Evolutionary conservation across 768 basidiomycete species (phyloP), one percentile per base, ranked within the genome.

Genomic region (Pleurotus tuber-regium): DNA sequence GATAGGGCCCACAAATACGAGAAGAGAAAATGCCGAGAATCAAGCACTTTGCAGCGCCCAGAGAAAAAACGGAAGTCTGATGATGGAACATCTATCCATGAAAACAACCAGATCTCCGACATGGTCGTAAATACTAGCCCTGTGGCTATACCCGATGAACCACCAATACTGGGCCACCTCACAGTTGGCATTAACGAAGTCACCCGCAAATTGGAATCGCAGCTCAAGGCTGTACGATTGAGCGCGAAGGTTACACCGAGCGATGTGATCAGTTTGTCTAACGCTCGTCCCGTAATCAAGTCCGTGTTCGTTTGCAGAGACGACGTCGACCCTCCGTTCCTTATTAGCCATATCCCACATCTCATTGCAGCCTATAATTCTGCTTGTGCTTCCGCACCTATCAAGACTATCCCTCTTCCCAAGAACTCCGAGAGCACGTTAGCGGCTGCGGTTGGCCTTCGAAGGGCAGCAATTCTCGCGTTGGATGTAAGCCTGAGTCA

Each of bases 341-440:
- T 92, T 43, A 72, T 92, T 46, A 82, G 80, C 41, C 91, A 94
- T 64, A 64, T 94, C 18, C 90, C 86, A 8, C 79, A 84, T 58
- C 74, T 93, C 29, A 80, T 90, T 4, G 91, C 92, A 0, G 78
- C 86, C 0, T 88, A 76, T 63, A 94, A 93, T 66, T 80, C 85
- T 21, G 57, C 14, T 31, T 43, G 19, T 18, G 14, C 30, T 42
- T 50, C 55, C 29, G 57, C 70, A 4, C 60, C 63, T 25, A 67
- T 87, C 48, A 82, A 77, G 63, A 68, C 92, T 19, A 69, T 90
- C 29, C 73, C 82, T 16, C 67, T 94, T 10, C 84, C 87, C 4
- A 75, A 77, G 57, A 86, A 82, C 12, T 80, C 90, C 4, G 90
- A 93, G 65, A 14, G 56, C 3, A 59, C 67, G 5, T 66, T 95